These are phyloP conservation scores for Arthrobotrys pseudoclavata DNA, from an alignment of 2,329 filamentous ascomycete species.

Conservation along the genomic window DNA sequence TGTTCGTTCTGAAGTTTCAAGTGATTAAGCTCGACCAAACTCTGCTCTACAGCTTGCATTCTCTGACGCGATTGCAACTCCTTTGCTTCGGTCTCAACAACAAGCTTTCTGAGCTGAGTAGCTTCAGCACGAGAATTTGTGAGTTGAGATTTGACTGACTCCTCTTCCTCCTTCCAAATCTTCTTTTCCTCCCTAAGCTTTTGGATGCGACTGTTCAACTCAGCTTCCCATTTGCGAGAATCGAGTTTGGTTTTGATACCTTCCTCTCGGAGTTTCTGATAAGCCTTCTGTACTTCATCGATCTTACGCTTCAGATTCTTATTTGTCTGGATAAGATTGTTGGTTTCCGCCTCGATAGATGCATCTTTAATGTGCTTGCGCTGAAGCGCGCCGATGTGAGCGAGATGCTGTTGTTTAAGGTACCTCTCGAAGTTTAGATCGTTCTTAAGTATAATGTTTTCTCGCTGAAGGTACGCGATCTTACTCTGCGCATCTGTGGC, in stretches of 20 bases:
- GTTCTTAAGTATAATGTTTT: slow-evolving; percentile 81
- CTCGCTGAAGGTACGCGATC: slow-evolving; percentile 75
- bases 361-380: slow-evolving; percentile 81
- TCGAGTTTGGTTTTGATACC: slow-evolving; percentile 79
- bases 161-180: slow-evolving; percentile 73
- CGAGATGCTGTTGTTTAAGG: slow-evolving; percentile 84
- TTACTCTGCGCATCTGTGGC: slow-evolving; percentile 65
- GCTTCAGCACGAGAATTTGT: slow-evolving; percentile 73
- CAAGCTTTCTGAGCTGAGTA: slow-evolving; percentile 75
- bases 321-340: slow-evolving; percentile 83
- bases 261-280: slow-evolving; percentile 79
- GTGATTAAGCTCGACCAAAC: slow-evolving; percentile 73
- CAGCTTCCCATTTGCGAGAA: slow-evolving; percentile 82
- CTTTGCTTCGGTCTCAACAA: slow-evolving; percentile 78
- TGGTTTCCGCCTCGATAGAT: slow-evolving; percentile 83
- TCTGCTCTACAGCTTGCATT: slow-evolving; percentile 74
- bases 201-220: slow-evolving; percentile 77
- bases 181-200: slow-evolving; percentile 78
- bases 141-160: slow-evolving; percentile 73
- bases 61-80: slow-evolving; percentile 76
- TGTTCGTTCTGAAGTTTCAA: slow-evolving; percentile 74
- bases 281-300: slow-evolving; percentile 78
- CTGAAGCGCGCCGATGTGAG: slow-evolving; percentile 83
- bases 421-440: slow-evolving; percentile 87
- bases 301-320: slow-evolving; percentile 79